phyloP scores from a whole-genome alignment of 768 basidiomycete genomes.

The Russula sp. region DNA sequence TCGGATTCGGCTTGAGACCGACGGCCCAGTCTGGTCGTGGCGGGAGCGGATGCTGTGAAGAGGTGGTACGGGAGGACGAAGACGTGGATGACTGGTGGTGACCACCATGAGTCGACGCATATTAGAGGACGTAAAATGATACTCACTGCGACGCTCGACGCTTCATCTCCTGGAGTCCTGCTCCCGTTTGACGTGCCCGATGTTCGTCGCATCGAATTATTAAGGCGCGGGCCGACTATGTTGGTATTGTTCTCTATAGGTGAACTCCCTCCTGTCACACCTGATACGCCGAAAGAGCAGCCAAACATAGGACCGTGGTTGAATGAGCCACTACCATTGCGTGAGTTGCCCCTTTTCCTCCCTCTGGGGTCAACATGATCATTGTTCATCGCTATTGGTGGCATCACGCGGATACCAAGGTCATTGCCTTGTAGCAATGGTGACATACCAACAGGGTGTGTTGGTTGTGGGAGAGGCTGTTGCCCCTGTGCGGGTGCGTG shows the following conservation, averaged over 20 bases:
- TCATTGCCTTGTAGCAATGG: conserved; percentile 24
- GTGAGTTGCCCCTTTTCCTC: conserved; percentile 26
- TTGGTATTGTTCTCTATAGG: conserved; percentile 38
- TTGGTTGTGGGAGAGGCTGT: conserved; percentile 31
- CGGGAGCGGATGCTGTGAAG: conserved; percentile 76
- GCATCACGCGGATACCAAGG: conserved; percentile 36
- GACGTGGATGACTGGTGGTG: conserved; percentile 64
- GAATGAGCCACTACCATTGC: conserved; percentile 45
- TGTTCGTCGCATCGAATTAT: conserved; percentile 46
- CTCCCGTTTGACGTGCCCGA: conserved; percentile 51
- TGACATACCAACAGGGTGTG: conserved; percentile 35
- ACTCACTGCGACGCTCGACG: conserved; percentile 64
- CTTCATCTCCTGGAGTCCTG: conserved; percentile 70
- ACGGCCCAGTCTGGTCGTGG: conserved; percentile 88
- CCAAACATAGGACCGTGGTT: conserved; percentile 66
- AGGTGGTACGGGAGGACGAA: conserved; percentile 71
- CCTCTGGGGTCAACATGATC: conserved; percentile 37
- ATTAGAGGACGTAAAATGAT: background rate
- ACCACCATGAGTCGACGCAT: conserved; percentile 1
- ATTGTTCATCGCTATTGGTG: conserved; percentile 35
- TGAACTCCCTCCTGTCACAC: conserved; percentile 13
- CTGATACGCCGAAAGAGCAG: conserved; percentile 39
- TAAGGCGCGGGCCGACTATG: conserved; percentile 64
- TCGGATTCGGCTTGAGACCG: conserved; percentile 73
- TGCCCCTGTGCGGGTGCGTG: conserved; percentile 26